These are phyloP conservation scores for Ascochyta clinopodiicola DNA, from an alignment of 2,329 filamentous ascomycete genomes.

Conservation along the genomic window DNA sequence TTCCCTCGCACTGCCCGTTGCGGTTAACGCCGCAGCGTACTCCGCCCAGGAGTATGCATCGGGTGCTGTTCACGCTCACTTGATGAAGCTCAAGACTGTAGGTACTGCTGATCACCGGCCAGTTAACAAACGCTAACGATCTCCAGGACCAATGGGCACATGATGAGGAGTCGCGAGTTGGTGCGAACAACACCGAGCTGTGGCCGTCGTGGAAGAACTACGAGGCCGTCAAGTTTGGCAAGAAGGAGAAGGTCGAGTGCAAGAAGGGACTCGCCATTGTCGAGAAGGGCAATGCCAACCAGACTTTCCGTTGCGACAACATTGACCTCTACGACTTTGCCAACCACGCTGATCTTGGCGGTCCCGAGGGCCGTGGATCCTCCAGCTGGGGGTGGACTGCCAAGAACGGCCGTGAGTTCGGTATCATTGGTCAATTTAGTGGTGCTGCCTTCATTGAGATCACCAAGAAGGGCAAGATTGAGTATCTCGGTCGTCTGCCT, in stretches of 20 bases:
- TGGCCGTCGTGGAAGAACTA: slow-evolving; percentile 32
- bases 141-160: slow-evolving; percentile 30
- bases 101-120: neutral
- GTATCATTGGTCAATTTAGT: slow-evolving; percentile 60
- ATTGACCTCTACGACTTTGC: slow-evolving; percentile 65
- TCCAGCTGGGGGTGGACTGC: slow-evolving; percentile 62
- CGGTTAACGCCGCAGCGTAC: slow-evolving; percentile 28
- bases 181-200: slow-evolving; percentile 14
- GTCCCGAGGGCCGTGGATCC: slow-evolving; percentile 48
- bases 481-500: slow-evolving; percentile 60
- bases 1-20: slow-evolving; percentile 30
- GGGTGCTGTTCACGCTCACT: slow-evolving; percentile 31
- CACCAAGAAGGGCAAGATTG: slow-evolving; percentile 56
- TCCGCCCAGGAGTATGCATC: slow-evolving; percentile 34
- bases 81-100: slow-evolving; percentile 38
- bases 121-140: neutral
- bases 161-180: slow-evolving; percentile 21
- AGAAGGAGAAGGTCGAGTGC: slow-evolving; percentile 30
- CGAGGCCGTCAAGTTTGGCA: slow-evolving; percentile 17
- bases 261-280: slow-evolving; percentile 33
- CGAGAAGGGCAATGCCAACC: slow-evolving; percentile 31
- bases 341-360: slow-evolving; percentile 61
- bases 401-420: slow-evolving; percentile 60
- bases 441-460: slow-evolving; percentile 62
- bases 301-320: slow-evolving; percentile 37